Evolutionary conservation across 257 asterid genomes (phyloP), one percentile per base, ranked within the genome.

Genomic region (Striga asiatica): DNA sequence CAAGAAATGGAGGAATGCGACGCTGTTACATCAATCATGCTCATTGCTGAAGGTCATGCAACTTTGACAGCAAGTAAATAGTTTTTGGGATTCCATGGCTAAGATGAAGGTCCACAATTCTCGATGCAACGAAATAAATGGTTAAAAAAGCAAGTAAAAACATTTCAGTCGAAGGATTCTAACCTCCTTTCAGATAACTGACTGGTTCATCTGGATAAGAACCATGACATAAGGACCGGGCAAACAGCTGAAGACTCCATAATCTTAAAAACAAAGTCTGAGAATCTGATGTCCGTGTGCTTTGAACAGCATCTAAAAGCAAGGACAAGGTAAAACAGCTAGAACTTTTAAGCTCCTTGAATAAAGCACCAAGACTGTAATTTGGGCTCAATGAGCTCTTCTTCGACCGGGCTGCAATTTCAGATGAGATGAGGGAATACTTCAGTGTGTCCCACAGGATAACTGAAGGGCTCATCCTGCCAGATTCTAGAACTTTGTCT

Each of bases 401-500:
- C 52, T 78, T 56, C 21, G 95, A 81, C 21, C 97, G 94, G 58
- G 95, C 76, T 69, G 97, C 89, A 59, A 88, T 74, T 77, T 92
- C 97, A 18, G 85, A 59, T 8, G 97, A 82, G 53, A 83, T 61
- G 64, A 92, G 79, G 25, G 97, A 82, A 77, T 84, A 88, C 79
- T 78, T 92, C 56, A 92, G 79, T 10, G 86, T 81, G 75, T 92
- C 92, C 95, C 95, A 88, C 51, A 92, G 79, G 71, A 92, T 67
- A 75, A 92, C 28, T 22, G 93, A 50, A 67, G 69, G 74, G 73
- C 76, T 78, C 25, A 76, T 74, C 66, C 97, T 81, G 25, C 89
- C 93, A 71, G 86, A 61, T 57, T 78, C 86, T 28, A 75, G 63
- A 52, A 77, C 68, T 73, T 84, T 84, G 61, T 78, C 86, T 58